Percentiles rank a stretch among this genome's conserved stretches.
Evolutionary conservation across 2,329 filamentous ascomycete species (phyloP).

Genomic region (Diaporthe sp.): DNA sequence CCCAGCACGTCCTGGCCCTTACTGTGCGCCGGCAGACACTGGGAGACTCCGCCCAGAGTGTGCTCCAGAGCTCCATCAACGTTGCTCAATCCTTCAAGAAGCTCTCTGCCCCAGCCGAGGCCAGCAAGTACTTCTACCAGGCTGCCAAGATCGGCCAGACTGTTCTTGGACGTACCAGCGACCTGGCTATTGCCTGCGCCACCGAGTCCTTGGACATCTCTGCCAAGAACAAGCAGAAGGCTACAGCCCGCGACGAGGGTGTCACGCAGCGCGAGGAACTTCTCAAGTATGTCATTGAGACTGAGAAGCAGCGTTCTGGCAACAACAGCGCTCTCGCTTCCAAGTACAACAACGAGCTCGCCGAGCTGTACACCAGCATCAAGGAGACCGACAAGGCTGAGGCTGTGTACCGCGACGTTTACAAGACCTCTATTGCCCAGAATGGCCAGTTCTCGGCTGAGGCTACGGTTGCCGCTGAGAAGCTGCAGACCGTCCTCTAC

Average conservation of each 20-base stretch:
- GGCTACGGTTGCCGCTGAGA: constrained; percentile 37
- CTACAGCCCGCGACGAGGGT: constrained; percentile 35
- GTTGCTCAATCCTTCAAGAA: constrained; percentile 38
- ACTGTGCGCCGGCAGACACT: constrained; percentile 31
- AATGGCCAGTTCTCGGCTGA: constrained; percentile 37
- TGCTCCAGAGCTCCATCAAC: constrained; percentile 38
- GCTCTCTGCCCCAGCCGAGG: constrained; percentile 37
- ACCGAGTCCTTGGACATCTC: constrained; percentile 37
- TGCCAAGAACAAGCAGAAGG: constrained; percentile 35
- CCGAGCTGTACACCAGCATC: constrained; percentile 40
- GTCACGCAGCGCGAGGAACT: constrained; percentile 41
- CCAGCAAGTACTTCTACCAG: constrained; percentile 39
- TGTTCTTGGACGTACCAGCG: constrained; percentile 36
- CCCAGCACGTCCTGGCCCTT: constrained; percentile 35
- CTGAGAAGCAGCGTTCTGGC: constrained; percentile 40
- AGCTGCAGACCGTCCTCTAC: constrained; percentile 39
- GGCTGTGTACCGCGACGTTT: constrained; percentile 38
- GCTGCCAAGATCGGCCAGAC: constrained; percentile 39
- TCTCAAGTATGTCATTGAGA: constrained; percentile 40
- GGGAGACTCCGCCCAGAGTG: constrained; percentile 36
- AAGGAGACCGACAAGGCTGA: constrained; percentile 40
- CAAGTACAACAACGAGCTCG: constrained; percentile 41
- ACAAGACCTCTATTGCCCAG: constrained; percentile 37
- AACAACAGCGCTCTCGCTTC: constrained; percentile 35
- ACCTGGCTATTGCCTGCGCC: constrained; percentile 37